Evolutionary conservation across 768 basidiomycete species (phyloP), one percentile per base, ranked within the genome.

Genomic region (Termitomyces sp.): DNA sequence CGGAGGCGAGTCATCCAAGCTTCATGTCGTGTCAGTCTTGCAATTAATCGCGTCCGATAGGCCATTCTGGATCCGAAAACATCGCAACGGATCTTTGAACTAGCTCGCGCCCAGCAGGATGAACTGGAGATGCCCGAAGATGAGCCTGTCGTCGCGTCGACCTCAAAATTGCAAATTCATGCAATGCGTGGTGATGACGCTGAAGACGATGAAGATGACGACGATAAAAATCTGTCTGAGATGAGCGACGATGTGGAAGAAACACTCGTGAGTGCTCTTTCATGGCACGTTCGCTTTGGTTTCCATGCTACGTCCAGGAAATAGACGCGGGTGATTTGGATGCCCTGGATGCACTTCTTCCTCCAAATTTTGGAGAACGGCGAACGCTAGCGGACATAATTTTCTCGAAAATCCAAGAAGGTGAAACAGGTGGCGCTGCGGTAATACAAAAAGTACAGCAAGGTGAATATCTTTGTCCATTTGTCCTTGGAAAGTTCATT

Each of bases 321-420:
- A 90, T 99, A 67, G 95, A 98, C 74, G 85, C 90, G 58, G 85
- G 79, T 60, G 97, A 98, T 73, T 79, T 96, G 71, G 84, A 88
- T 63, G 84, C 93, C 0, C 77, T 99, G 36, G 94, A 98, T 64
- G 77, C 84, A 14, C 76, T 94, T 32, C 80, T 92, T 44, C 93
- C 93, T 40, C 73, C 84, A 14, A 91, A 87, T 71, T 78, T 83
- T 16, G 80, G 82, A 7, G 87, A 91, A 69, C 83, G 92, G 46
- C 82, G 83, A 70, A 98, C 96, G 2, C 76, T 99, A 32, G 97
- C 97, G 32, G 97, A 99, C 69, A 79, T 98, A n/a, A 99, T 98
- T 58, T 92, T 99, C 68, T 82, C 90, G 26, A 98, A 98, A 74
- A 78, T 99, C 24, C 88, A 95, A 58, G 81, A 79, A 57, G 79